Evolutionary conservation across 129 eudicot genomes (phyloP).

Genomic region (Chrysanthemum lavandulifolium): DNA sequence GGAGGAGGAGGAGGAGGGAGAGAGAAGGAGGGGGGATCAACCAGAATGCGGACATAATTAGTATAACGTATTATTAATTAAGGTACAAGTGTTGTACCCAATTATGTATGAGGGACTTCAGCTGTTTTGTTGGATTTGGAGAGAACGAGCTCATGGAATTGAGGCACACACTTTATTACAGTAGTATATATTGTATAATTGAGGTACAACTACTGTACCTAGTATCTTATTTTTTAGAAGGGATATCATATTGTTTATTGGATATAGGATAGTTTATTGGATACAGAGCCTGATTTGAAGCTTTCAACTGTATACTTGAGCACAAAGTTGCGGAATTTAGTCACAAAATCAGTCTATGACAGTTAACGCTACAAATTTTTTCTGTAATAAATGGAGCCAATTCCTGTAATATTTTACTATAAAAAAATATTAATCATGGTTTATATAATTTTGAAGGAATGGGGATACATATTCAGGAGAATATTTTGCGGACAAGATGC

Average conservation of each 20-base stretch:
- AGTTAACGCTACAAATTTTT: background rate
- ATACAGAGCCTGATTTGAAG: background rate
- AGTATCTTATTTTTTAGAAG: background rate
- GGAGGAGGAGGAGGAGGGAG: too few relatives aligned
- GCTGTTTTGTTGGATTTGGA: too few relatives aligned
- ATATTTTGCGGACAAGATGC: slow-evolving; percentile 98
- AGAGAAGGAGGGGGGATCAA: too few relatives aligned
- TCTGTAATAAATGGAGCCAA: background rate
- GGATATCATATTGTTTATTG: background rate
- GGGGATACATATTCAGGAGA: slow-evolving; percentile 94
- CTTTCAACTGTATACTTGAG: background rate
- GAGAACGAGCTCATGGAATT: too few relatives aligned
- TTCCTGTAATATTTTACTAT: background rate
- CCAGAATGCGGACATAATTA: too few relatives aligned
- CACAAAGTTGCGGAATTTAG: background rate
- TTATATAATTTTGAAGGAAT: slow-evolving; percentile 43
- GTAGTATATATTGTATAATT: too few relatives aligned
- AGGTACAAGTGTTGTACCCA: too few relatives aligned
- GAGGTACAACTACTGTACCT: background rate
- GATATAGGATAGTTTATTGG: background rate
- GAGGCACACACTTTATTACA: too few relatives aligned
- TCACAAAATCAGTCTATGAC: background rate
- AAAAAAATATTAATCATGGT: background rate
- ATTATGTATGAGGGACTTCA: too few relatives aligned
- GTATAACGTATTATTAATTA: too few relatives aligned